A percentile compares a stretch with the other conserved stretches of the same genome.
Conservation (phyloP, 345 rosid genomes). For the Leavenworthia alabamica region DNA sequence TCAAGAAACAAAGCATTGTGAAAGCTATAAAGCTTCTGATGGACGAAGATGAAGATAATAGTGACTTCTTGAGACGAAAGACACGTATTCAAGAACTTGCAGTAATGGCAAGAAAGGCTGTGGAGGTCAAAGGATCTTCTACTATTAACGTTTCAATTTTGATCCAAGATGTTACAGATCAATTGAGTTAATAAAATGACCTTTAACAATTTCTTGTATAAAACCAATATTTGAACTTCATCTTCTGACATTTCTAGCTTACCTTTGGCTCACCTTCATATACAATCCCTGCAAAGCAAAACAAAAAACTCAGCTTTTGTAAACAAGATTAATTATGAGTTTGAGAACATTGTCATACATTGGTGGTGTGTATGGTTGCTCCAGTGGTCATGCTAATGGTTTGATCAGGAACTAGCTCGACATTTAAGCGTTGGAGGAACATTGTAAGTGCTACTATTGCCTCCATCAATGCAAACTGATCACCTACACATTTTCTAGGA, state of each 20-base stretch:
- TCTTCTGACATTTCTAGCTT: not conserved
- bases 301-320: not conserved
- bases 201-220: not conserved
- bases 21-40: constrained; percentile 42
- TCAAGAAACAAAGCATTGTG: constrained; percentile 41
- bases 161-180: constrained; percentile 36
- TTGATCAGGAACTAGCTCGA: constrained; percentile 81
- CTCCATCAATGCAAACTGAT: constrained; percentile 90
- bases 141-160: constrained; percentile 34
- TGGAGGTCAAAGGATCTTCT: constrained; percentile 58
- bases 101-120: constrained; percentile 38
- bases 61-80: constrained; percentile 35
- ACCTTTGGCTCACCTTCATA: constrained; percentile 55
- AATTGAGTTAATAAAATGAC: not conserved
- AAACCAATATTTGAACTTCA: not conserved
- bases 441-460: constrained; percentile 76
- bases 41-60: constrained; percentile 36
- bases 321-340: not conserved
- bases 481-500: constrained; percentile 92
- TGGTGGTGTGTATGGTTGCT: constrained; percentile 88
- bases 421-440: constrained; percentile 64
- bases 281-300: constrained; percentile 60
- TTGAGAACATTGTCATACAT: constrained; percentile 32
- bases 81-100: constrained; percentile 40
- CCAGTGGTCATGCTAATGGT: constrained; percentile 90